A percentile compares a stretch with the other conserved stretches of the same genome.
Conservation (phyloP, 371 early-diverging fungal genomes). For the Conidiobolus incongruus region DNA sequence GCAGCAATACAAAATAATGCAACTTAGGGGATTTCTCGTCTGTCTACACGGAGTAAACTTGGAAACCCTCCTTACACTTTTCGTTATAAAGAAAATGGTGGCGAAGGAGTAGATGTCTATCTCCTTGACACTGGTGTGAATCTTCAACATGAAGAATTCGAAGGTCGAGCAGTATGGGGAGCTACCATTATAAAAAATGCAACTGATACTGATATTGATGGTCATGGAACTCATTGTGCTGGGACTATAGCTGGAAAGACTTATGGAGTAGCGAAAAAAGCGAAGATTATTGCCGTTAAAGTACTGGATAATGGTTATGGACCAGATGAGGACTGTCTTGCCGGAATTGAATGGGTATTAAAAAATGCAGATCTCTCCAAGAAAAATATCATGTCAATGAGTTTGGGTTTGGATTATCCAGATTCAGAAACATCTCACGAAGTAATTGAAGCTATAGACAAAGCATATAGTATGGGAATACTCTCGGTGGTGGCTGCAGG, state of each 20-base stretch:
- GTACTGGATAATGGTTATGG: conserved; percentile 55
- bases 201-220: conserved; percentile 24
- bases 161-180: conserved; percentile 35
- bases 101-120: conserved; percentile 21
- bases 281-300: conserved; percentile 56
- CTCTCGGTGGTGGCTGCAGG: conserved; percentile 10
- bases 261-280: conserved; percentile 78
- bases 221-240: conserved; percentile 50
- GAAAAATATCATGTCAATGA: no score
- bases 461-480: conserved; percentile 15
- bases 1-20: no score
- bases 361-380: conserved; percentile 11
- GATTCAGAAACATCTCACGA: conserved; percentile 33
- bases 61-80: conserved; percentile 22
- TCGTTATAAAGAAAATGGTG: conserved; percentile 11
- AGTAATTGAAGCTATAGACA: conserved; percentile 37
- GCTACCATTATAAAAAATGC: conserved; percentile 17
- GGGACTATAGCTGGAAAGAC: conserved; percentile 43
- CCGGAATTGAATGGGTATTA: conserved; percentile 46
- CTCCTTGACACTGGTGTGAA: conserved; percentile 39
- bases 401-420: conserved; percentile 59
- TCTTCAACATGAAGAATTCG: conserved; percentile 31
- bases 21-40: no score
- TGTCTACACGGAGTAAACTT: no score
- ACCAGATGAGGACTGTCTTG: conserved; percentile 32